Percentiles rank a stretch among this genome's conserved stretches.
Evolutionary conservation across 2,329 filamentous ascomycete genomes (phyloP).

Genomic region (Bipolaris sorokiniana): DNA sequence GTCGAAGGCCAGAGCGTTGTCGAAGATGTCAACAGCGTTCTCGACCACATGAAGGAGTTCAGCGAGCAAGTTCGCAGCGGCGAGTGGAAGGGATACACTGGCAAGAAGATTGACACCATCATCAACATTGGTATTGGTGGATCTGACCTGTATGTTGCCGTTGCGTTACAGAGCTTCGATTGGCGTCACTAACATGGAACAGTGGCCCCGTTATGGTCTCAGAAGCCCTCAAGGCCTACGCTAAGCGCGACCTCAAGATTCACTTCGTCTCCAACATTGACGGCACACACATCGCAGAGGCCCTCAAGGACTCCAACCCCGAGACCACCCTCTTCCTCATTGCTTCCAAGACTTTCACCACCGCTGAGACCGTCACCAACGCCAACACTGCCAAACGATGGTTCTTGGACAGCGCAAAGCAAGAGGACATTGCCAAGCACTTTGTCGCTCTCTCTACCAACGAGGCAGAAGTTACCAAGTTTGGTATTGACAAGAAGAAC

Average conservation of each 20-base stretch:
- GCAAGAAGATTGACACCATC: constrained; percentile 96
- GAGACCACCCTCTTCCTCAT: constrained; percentile 99
- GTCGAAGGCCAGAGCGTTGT: constrained; percentile 94
- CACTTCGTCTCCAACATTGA: constrained; percentile 99
- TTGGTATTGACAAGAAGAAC: constrained; percentile 97
- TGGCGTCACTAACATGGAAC: constrained; percentile 30
- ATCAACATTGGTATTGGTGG: constrained; percentile 98
- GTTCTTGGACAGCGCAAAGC: constrained; percentile 89
- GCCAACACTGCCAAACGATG: constrained; percentile 96
- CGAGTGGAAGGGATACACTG: constrained; percentile 95
- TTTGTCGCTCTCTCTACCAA: constrained; percentile 98
- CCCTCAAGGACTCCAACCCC: constrained; percentile 83
- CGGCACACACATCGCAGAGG: constrained; percentile 96
- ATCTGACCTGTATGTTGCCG: constrained; percentile 84
- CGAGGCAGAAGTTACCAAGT: constrained; percentile 93
- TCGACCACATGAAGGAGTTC: constrained; percentile 98
- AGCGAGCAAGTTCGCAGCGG: constrained; percentile 92
- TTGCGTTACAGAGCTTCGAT: background rate
- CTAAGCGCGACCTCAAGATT: constrained; percentile 80
- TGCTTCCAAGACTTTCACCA: constrained; percentile 99
- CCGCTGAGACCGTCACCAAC: constrained; percentile 95
- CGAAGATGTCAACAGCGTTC: constrained; percentile 87
- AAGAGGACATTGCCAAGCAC: constrained; percentile 89
- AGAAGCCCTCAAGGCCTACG: constrained; percentile 95
- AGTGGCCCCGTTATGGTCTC: constrained; percentile 97